Conservation (phyloP, 2,329 filamentous ascomycete genomes). For the Hypocrella siamensis region DNA sequence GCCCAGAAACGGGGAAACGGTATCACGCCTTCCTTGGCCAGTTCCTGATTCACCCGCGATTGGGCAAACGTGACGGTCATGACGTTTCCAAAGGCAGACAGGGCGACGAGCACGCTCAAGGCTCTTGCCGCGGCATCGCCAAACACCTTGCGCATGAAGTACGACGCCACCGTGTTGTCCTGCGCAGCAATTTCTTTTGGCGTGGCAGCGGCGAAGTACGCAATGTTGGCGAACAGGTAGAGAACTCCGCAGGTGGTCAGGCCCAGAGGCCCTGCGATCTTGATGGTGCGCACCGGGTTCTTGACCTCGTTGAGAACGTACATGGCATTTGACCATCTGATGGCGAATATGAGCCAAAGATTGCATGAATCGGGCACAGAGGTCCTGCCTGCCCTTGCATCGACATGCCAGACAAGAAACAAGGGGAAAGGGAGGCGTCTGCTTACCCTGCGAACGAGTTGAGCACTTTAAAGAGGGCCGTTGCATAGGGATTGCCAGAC, state of each 20-base stretch:
- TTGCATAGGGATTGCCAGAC: constrained; percentile 34
- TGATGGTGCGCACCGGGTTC: constrained; percentile 35
- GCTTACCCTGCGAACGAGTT: constrained; percentile 40
- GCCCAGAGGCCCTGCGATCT: constrained; percentile 40
- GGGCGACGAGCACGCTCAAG: constrained; percentile 40
- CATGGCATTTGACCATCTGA: constrained; percentile 43
- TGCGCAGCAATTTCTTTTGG: constrained; percentile 40
- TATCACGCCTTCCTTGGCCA: constrained; percentile 54
- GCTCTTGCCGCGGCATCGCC: constrained; percentile 33
- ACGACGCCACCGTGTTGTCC: constrained; percentile 42
- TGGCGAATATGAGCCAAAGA: neutral
- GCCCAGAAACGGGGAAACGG: constrained; percentile 54
- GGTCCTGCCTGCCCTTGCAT: neutral
- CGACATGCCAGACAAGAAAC: neutral
- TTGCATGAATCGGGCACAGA: neutral
- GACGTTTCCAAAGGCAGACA: constrained; percentile 47
- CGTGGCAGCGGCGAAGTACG: constrained; percentile 48
- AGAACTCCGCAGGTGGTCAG: constrained; percentile 42
- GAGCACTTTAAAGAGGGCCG: constrained; percentile 40
- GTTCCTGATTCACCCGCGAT: constrained; percentile 44
- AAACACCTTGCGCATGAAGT: constrained; percentile 48
- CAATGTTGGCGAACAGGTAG: constrained; percentile 48
- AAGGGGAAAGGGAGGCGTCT: neutral
- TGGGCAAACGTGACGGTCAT: constrained; percentile 45
- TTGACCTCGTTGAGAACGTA: constrained; percentile 44